These are phyloP conservation scores for Talaromyces trachyspermus DNA, from an alignment of 495 filamentous ascomycete genomes.

Conservation along the genomic window DNA sequence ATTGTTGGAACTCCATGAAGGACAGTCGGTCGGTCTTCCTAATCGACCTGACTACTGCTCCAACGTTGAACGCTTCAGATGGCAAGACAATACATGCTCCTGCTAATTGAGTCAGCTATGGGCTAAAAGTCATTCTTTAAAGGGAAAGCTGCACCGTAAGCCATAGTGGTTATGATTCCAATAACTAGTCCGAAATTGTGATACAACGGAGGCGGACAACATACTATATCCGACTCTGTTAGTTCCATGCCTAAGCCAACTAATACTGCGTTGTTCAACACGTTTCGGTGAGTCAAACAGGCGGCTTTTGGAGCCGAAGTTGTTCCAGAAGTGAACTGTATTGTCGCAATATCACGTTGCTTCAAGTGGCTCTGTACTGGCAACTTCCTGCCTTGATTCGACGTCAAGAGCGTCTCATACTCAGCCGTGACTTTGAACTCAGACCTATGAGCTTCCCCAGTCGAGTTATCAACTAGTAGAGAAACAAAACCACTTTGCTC, in stretches of 20 bases:
- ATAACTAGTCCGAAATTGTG: constrained; percentile 82
- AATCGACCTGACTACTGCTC: constrained; percentile 52
- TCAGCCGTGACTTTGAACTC: background rate
- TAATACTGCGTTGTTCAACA: constrained; percentile 72
- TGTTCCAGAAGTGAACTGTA: constrained; percentile 81
- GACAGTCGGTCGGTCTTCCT: constrained; percentile 58
- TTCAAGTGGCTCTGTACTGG: constrained; percentile 20
- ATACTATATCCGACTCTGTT: constrained; percentile 55
- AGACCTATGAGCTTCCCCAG: background rate
- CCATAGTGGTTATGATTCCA: constrained; percentile 77
- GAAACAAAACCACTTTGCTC: background rate
- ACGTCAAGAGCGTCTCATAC: background rate
- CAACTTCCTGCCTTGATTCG: background rate
- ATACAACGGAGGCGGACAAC: constrained; percentile 73
- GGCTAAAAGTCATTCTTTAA: background rate
- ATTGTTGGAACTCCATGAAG: constrained; percentile 86
- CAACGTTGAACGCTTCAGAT: constrained; percentile 64
- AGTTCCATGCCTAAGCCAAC: constrained; percentile 70
- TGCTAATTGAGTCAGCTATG: no score
- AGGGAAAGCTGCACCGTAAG: constrained; percentile 47
- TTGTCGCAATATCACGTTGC: constrained; percentile 65
- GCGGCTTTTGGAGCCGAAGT: constrained; percentile 76
- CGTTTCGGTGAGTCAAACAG: constrained; percentile 65
- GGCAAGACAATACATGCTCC: constrained; percentile 59
- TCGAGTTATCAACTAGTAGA: background rate